Evolutionary conservation across 768 basidiomycete species (phyloP), one percentile per base, ranked within the genome.

Genomic region (Crucibulum laeve): DNA sequence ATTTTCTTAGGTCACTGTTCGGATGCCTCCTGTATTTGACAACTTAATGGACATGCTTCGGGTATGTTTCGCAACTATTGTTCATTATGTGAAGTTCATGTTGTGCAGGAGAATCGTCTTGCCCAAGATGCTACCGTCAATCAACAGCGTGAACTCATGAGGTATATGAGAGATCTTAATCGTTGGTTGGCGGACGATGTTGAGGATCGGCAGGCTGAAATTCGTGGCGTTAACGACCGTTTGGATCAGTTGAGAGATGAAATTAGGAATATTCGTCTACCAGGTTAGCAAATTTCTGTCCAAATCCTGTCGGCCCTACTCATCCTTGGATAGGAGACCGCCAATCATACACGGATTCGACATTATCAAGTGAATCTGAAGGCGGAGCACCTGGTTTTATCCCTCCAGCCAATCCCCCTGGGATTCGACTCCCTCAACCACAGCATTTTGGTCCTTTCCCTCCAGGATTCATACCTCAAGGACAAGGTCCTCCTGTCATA

Each of bases 181-280:
- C 74, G 78, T 25, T 92, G 90, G 90, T 65, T 92, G 13, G 81
- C 74, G 44, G 75, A 81, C 25, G 90, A 92, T 58, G 87, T 89
- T 0, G 71, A 74, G 36, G 87, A 90, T 60, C 81, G 90, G 18
- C 88, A 88, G 48, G 70, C 76, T 3, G 89, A 91, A 56, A 63
- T 91, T 28, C 73, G 73, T 14, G 78, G 76, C 6, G 77, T 92
- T 5, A 68, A 77, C 33, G 79, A 77, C 14, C 76, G 85, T 8
- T 68, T 91, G 4, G 69, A 73, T 24, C 68, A 75, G 34, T 48
- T 82, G 6, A 61, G 71, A 39, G 51, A 67, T 46, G 69, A 71
- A 14, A 57, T 76, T 28, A 59, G 63, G 26, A 59, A 60, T 33
- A 54, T 73, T 41, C 63, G 63, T 25, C 48, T 56, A 18, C 60